phyloP scores from a whole-genome alignment of 2,329 filamentous ascomycete genomes.

The Calycina herbarum region DNA sequence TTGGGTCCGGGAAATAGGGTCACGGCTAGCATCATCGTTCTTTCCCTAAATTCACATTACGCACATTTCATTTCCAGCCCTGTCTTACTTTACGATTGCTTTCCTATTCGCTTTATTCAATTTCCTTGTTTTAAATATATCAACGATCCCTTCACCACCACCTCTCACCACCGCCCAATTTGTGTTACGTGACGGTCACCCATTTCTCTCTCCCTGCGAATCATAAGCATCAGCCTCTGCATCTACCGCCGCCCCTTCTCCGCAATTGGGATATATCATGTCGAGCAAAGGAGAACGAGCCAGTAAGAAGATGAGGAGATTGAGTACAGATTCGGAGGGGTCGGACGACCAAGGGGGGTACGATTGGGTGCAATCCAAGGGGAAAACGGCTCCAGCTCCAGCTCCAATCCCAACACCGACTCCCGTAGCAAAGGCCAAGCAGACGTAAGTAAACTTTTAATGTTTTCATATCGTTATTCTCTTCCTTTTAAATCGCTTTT shows the following conservation, averaged over 20 bases:
- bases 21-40: slow-evolving; percentile 1
- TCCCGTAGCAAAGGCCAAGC: no score
- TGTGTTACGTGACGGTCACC: not conserved
- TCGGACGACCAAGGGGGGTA: slow-evolving; percentile 28
- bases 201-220: slow-evolving; percentile 1
- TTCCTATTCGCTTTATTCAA: not conserved
- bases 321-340: slow-evolving; percentile 37
- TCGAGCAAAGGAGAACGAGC: slow-evolving; percentile 29
- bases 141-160: not conserved
- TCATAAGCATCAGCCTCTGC: slow-evolving; percentile 1
- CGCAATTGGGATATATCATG: slow-evolving; percentile 22
- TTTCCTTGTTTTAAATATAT: not conserved
- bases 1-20: not conserved
- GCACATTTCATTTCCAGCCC: not conserved
- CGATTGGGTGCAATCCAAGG: slow-evolving; percentile 26
- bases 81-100: not conserved
- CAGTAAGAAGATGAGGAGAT: slow-evolving; percentile 31
- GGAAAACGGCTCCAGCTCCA: slow-evolving; percentile 21
- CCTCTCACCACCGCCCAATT: not conserved
- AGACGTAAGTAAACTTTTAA: slow-evolving; percentile 11
- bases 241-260: not conserved
- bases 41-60: not conserved
- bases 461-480: not conserved
- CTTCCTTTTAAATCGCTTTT: slow-evolving; percentile 1
- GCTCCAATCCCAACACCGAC: slow-evolving; percentile 2